phyloP scores from a whole-genome alignment of 2,329 filamentous ascomycete species.

The Epichloe aotearoae region DNA sequence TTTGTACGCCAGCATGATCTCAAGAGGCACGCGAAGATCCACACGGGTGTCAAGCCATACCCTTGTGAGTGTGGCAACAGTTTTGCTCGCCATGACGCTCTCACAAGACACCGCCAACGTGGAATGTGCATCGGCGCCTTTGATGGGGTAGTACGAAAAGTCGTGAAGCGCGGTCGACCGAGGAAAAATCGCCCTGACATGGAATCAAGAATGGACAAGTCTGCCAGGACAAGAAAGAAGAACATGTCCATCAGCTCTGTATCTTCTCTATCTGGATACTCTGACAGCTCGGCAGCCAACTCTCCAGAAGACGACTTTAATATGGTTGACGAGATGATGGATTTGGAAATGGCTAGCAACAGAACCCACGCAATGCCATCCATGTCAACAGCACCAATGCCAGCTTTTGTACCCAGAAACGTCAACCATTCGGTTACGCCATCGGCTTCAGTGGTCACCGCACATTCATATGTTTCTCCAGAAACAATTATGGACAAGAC shows the following conservation, averaged over 20 bases:
- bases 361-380: slow-evolving; percentile 17
- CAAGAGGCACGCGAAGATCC: slow-evolving; percentile 94
- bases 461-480: slow-evolving; percentile 34
- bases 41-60: slow-evolving; percentile 91
- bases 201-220: slow-evolving; percentile 43
- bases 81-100: slow-evolving; percentile 87
- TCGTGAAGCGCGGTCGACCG: slow-evolving; percentile 49
- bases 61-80: slow-evolving; percentile 88
- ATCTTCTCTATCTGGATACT: slow-evolving; percentile 42
- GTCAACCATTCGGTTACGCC: slow-evolving; percentile 20
- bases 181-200: slow-evolving; percentile 47
- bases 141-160: slow-evolving; percentile 55
- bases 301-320: slow-evolving; percentile 38
- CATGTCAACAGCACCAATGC: slow-evolving; percentile 34
- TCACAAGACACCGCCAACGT: slow-evolving; percentile 85
- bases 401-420: slow-evolving; percentile 17
- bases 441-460: slow-evolving; percentile 27
- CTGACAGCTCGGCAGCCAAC: slow-evolving; percentile 40
- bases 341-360: slow-evolving; percentile 22
- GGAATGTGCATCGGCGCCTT: slow-evolving; percentile 96
- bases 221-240: slow-evolving; percentile 43
- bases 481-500: slow-evolving; percentile 27
- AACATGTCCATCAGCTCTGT: slow-evolving; percentile 33
- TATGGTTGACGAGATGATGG: slow-evolving; percentile 35
- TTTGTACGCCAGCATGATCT: slow-evolving; percentile 96